Percentiles rank a stretch among this genome's conserved stretches.
Evolutionary conservation across 257 asterid species (phyloP).

Genomic region (Solanum pennellii): DNA sequence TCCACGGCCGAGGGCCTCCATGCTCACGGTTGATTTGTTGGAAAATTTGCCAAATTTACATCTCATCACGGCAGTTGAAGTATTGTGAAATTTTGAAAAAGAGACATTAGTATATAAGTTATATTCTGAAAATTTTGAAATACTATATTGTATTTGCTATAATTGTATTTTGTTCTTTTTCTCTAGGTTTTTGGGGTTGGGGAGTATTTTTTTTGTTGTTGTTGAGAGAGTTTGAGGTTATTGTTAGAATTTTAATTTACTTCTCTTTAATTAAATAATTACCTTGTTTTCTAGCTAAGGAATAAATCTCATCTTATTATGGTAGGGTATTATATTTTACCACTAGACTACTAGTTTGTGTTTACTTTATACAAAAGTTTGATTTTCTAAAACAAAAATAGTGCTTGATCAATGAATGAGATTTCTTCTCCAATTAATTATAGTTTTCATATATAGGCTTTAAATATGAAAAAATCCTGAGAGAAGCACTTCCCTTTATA

Average conservation of each 20-base stretch:
- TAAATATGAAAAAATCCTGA: background rate
- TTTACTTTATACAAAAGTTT: background rate
- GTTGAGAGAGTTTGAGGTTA: background rate
- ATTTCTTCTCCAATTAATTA: background rate
- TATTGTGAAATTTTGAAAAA: constrained; percentile 24
- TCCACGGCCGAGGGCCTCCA: constrained; percentile 42
- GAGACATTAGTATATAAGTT: background rate
- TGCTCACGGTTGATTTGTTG: constrained; percentile 61
- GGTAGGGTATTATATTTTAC: background rate
- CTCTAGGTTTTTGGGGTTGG: background rate
- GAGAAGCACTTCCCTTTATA: background rate
- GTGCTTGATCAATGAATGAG: background rate
- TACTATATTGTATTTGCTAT: background rate
- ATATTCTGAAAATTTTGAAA: background rate
- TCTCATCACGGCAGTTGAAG: constrained; percentile 49
- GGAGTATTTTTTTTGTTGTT: background rate
- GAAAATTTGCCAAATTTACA: constrained; percentile 36
- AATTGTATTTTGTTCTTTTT: background rate
- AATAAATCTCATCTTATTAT: background rate
- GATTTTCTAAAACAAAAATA: background rate
- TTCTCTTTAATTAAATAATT: background rate
- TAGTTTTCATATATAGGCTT: background rate
- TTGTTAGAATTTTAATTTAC: background rate
- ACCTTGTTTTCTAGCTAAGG: background rate
- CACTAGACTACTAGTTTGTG: background rate